A percentile compares a stretch with the other conserved stretches of the same genome.
phyloP scores from a whole-genome alignment of 2,329 filamentous ascomycete genomes.

The Orbilia ellipsospora region DNA sequence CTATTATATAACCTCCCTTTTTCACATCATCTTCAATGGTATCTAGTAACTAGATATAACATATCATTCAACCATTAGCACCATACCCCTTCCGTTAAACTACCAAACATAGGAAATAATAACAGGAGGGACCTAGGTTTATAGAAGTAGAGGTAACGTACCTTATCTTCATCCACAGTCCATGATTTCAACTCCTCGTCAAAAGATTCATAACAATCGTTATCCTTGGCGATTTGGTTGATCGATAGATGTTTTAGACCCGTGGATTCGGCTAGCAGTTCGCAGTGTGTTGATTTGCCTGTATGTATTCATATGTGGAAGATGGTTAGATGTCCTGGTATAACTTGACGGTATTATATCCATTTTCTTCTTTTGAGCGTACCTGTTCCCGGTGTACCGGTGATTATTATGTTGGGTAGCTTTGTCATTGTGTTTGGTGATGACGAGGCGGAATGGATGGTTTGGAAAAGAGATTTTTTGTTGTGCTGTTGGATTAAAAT shows the following conservation, averaged over 20 bases:
- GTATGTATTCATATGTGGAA: no score
- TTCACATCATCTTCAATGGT: constrained; percentile 84
- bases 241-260: constrained; percentile 81
- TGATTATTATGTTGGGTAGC: constrained; percentile 89
- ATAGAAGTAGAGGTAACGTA: constrained; percentile 61
- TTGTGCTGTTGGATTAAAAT: constrained; percentile 28
- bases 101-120: not conserved
- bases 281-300: constrained; percentile 90
- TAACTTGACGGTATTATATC: no score
- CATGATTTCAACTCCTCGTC: constrained; percentile 86
- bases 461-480: constrained; percentile 32
- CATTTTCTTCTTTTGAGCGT: not conserved
- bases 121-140: not conserved
- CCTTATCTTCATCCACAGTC: constrained; percentile 97
- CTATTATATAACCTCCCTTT: constrained; percentile 85
- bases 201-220: constrained; percentile 85
- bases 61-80: constrained; percentile 13
- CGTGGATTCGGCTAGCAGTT: constrained; percentile 78
- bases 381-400: constrained; percentile 89
- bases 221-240: constrained; percentile 91
- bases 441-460: not conserved
- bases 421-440: constrained; percentile 57
- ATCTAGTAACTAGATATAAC: constrained; percentile 75
- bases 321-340: no score
- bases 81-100: no score